These are phyloP conservation scores for Castanea sativa DNA, from an alignment of 306 rosid genomes.

Conservation along the genomic window DNA sequence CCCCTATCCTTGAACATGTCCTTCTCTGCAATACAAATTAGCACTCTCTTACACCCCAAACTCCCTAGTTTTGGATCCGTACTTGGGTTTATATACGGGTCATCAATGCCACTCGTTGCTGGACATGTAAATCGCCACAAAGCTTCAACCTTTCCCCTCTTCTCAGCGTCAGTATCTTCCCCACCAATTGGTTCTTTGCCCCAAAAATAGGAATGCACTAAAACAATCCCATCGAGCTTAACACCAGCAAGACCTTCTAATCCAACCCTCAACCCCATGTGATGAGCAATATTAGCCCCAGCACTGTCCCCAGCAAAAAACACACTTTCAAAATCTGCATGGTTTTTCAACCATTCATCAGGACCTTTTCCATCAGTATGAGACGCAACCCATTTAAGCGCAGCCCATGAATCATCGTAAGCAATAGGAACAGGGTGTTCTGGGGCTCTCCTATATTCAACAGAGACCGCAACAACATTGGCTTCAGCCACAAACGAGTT, in stretches of 20 bases:
- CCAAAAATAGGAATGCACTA: constrained; percentile 68
- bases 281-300: constrained; percentile 60
- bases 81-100: constrained; percentile 56
- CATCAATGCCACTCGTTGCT: constrained; percentile 41
- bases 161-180: constrained; percentile 20
- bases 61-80: constrained; percentile 52
- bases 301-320: constrained; percentile 72
- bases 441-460: constrained; percentile 64
- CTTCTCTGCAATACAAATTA: constrained; percentile 62
- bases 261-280: constrained; percentile 51
- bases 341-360: constrained; percentile 43
- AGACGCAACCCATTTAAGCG: constrained; percentile 58
- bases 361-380: constrained; percentile 14
- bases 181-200: constrained; percentile 44
- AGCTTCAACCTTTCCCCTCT: background rate
- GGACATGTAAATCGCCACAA: constrained; percentile 58
- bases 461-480: constrained; percentile 53
- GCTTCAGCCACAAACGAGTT: constrained; percentile 36
- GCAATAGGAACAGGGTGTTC: constrained; percentile 60
- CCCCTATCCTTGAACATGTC: constrained; percentile 55
- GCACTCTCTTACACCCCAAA: constrained; percentile 44
- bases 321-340: constrained; percentile 45
- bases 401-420: constrained; percentile 62
- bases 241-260: constrained; percentile 35
- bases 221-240: constrained; percentile 37